A percentile compares a stretch with the other conserved stretches of the same genome.
Evolutionary conservation across 2,329 filamentous ascomycete species (phyloP).

Genomic region (Beauveria medogensis): DNA sequence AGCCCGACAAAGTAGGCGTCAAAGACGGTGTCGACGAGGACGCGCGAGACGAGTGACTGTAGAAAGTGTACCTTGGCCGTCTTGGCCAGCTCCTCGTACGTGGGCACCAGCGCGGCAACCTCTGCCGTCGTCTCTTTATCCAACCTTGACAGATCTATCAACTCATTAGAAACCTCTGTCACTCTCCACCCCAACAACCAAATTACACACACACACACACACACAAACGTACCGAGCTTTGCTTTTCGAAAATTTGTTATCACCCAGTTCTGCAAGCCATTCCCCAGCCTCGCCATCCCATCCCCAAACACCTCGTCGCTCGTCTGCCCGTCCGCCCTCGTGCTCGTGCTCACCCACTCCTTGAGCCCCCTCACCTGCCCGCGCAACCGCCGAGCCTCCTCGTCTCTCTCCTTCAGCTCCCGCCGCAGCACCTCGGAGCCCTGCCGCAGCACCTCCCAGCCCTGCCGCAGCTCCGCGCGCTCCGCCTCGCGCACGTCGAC

Average conservation of each 20-base stretch:
- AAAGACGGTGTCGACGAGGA: constrained; percentile 56
- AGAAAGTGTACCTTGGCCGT: constrained; percentile 53
- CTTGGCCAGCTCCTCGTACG: constrained; percentile 46
- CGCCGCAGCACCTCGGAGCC: constrained; percentile 40
- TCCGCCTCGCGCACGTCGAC: constrained; percentile 39
- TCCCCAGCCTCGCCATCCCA: constrained; percentile 52
- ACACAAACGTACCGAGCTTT: constrained; percentile 38
- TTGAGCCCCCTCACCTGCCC: constrained; percentile 60
- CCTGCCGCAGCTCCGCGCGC: constrained; percentile 40
- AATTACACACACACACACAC: neutral
- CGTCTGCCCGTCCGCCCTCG: constrained; percentile 50
- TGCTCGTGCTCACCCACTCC: constrained; percentile 62
- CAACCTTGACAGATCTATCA: constrained; percentile 35
- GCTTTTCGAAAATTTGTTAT: constrained; percentile 59
- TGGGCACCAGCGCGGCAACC: constrained; percentile 44
- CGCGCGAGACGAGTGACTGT: constrained; percentile 51
- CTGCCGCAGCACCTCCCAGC: constrained; percentile 40
- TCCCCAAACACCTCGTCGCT: constrained; percentile 62
- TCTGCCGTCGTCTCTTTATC: constrained; percentile 34
- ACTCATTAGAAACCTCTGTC: constrained; percentile 2
- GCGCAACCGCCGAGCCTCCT: constrained; percentile 46
- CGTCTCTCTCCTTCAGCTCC: constrained; percentile 42
- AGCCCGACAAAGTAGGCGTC: constrained; percentile 56
- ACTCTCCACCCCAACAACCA: neutral
- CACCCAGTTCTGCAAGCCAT: constrained; percentile 67